A percentile compares a stretch with the other conserved stretches of the same genome.
These are phyloP conservation scores for Diplogelasinospora grovesii DNA, from an alignment of 495 filamentous ascomycete species.

Conservation along the genomic window DNA sequence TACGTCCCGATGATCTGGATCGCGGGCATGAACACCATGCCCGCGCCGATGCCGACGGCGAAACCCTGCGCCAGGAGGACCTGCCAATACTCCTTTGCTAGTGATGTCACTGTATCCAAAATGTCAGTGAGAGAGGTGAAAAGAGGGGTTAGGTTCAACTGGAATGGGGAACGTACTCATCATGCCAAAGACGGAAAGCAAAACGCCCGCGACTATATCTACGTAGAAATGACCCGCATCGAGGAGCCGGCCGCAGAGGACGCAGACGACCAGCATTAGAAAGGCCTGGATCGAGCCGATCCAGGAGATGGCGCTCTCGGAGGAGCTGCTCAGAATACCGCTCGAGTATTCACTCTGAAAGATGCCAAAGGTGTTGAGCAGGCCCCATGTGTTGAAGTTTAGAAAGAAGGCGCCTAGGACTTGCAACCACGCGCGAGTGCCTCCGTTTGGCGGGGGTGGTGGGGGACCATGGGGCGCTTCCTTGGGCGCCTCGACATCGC, in stretches of 20 bases:
- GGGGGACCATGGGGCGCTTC: neutral
- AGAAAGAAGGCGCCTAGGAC: constrained; percentile 44
- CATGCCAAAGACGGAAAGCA: constrained; percentile 47
- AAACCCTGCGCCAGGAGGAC: constrained; percentile 56
- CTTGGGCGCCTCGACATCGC: neutral
- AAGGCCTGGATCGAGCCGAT: constrained; percentile 24
- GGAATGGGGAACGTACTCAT: constrained; percentile 52
- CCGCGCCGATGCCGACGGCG: constrained; percentile 49
- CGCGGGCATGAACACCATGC: constrained; percentile 55
- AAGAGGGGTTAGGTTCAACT: no score
- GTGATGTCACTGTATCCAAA: constrained; percentile 40
- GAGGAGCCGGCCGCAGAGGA: constrained; percentile 17
- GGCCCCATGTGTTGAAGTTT: constrained; percentile 44
- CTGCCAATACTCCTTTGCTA: constrained; percentile 56
- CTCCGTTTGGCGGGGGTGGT: neutral
- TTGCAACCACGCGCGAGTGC: constrained; percentile 28
- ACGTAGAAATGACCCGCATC: constrained; percentile 16
- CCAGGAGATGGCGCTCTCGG: constrained; percentile 25
- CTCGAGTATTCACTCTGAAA: constrained; percentile 25
- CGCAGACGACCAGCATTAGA: constrained; percentile 19
- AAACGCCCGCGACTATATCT: constrained; percentile 3
- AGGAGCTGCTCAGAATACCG: constrained; percentile 11
- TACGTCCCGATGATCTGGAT: constrained; percentile 62
- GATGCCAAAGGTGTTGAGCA: constrained; percentile 28
- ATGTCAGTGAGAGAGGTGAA: constrained; percentile 35